A percentile compares a stretch with the other conserved stretches of the same genome.
These are phyloP conservation scores for Cenchrus fungigraminus DNA, from an alignment of 176 grass and related monocot genomes.

Conservation along the genomic window DNA sequence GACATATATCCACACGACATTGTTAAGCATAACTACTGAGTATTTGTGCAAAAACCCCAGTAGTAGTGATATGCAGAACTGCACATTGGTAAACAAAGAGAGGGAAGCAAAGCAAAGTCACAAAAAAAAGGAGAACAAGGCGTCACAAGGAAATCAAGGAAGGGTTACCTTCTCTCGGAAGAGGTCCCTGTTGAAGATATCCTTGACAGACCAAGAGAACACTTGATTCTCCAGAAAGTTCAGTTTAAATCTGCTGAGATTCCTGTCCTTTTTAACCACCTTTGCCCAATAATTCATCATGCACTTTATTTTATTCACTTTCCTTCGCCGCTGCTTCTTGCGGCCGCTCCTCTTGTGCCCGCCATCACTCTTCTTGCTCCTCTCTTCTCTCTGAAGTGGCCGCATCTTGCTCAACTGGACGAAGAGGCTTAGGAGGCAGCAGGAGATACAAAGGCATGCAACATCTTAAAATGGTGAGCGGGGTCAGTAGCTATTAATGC, in stretches of 20 bases:
- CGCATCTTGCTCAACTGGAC: background rate
- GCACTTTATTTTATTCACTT: background rate
- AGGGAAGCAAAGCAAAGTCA: background rate
- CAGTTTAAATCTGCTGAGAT: background rate
- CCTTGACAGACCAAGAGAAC: constrained; percentile 51
- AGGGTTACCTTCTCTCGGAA: constrained; percentile 43
- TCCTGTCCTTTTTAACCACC: background rate
- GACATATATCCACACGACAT: background rate
- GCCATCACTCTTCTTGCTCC: background rate
- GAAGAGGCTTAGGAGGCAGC: background rate
- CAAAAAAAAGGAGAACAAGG: no score
- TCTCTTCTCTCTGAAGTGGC: background rate
- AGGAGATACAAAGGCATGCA: background rate
- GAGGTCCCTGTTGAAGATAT: constrained; percentile 46
- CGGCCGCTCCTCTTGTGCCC: background rate
- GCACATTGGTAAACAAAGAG: background rate
- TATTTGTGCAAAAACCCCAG: background rate
- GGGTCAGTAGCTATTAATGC: background rate
- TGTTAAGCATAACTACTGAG: background rate
- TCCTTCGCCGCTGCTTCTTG: background rate
- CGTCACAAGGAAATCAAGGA: background rate
- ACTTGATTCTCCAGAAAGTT: constrained; percentile 29
- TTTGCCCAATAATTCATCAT: background rate
- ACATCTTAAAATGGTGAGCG: background rate
- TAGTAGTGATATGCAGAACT: background rate